These are phyloP conservation scores for Heliocybe sulcata DNA, from an alignment of 1,284 basidiomycete genomes.

Conservation along the genomic window DNA sequence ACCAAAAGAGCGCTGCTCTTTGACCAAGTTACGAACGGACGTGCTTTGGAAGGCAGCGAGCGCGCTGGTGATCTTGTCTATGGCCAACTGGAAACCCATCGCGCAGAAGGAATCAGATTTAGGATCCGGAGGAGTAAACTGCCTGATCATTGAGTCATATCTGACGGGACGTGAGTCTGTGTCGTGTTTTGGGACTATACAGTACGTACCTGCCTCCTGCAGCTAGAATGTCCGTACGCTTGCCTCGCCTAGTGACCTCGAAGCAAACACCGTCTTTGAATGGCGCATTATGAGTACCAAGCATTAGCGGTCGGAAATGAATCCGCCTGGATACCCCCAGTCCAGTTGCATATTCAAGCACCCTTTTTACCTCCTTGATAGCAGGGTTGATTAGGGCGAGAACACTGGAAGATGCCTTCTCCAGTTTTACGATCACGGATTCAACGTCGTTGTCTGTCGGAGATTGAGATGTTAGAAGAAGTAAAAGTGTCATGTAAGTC, in stretches of 20 bases:
- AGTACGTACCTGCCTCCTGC: slow-evolving; percentile 65
- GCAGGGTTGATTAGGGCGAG: slow-evolving; percentile 37
- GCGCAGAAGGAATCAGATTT: slow-evolving; percentile 53
- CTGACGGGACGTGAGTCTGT: slow-evolving; percentile 27
- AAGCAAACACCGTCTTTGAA: slow-evolving; percentile 74
- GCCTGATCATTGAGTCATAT: slow-evolving; percentile 69
- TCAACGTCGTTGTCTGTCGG: slow-evolving; percentile 55
- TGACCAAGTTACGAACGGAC: slow-evolving; percentile 62
- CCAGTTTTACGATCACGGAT: slow-evolving; percentile 44
- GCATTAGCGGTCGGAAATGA: slow-evolving; percentile 67
- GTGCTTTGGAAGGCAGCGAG: slow-evolving; percentile 69
- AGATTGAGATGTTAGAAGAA: neutral
- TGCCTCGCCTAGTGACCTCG: slow-evolving; percentile 64
- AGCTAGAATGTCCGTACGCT: slow-evolving; percentile 68
- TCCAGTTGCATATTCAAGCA: slow-evolving; percentile 52
- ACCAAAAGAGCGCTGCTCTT: slow-evolving; percentile 78
- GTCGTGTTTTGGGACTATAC: neutral
- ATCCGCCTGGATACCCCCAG: slow-evolving; percentile 61
- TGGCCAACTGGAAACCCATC: slow-evolving; percentile 69
- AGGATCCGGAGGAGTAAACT: slow-evolving; percentile 50
- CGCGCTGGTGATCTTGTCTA: slow-evolving; percentile 73
- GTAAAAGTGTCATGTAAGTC: slow-evolving; percentile 9
- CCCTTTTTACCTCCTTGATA: slow-evolving; percentile 56
- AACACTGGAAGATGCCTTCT: slow-evolving; percentile 52
- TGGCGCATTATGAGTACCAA: slow-evolving; percentile 50